Evolutionary conservation across 495 filamentous ascomycete genomes (phyloP), one percentile per base, ranked within the genome.

Genomic region (Penicillium nucicola): DNA sequence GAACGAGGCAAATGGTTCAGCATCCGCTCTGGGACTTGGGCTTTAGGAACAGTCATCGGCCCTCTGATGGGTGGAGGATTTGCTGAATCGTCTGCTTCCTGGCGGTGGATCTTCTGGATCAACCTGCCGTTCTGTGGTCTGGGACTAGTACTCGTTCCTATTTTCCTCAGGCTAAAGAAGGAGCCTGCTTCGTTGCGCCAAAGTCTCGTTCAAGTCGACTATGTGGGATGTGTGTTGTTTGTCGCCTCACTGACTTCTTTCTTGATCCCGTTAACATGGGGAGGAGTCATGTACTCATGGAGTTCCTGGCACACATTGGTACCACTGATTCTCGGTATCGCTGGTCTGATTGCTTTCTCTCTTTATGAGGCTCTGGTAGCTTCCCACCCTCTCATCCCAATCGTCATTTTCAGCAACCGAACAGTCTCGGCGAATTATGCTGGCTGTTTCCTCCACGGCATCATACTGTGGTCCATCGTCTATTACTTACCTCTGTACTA

Each of bases 21-120:
- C 9, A 68, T 80, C 37, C 55, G 70, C 18, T 65, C 65, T 19
- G 70, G 56, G 2, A 80, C 79, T 66, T 83, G 81, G 81, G 72
- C 76, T 20, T 42, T 89, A n/a, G 85, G 84, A 1, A 80, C 77
- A 0, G 83, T 86, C 0, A 65, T 67, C 5, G 85, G 86, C 3
- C 86, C 86, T 1, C 58, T 90, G 19, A 64, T 88, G 13, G 86
- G 81, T 14, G 85, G 84, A 17, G 80, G 72, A 0, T 85, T 88
- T 53, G 69, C 84, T 6, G 67, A 88, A 50, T 74, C 79, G 14
- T 77, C 74, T 4, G 72, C 69, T 25, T 88, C 84, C 84, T 23
- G 68, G 70, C 53, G 71, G 6, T 75, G 69, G 71, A 68, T 72
- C 38, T 79, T 79, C 62, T 78, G 66, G 51, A 75, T 79, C 50